Conservation (phyloP, 73 alveolate genomes). For the Effrenium voratum region DNA sequence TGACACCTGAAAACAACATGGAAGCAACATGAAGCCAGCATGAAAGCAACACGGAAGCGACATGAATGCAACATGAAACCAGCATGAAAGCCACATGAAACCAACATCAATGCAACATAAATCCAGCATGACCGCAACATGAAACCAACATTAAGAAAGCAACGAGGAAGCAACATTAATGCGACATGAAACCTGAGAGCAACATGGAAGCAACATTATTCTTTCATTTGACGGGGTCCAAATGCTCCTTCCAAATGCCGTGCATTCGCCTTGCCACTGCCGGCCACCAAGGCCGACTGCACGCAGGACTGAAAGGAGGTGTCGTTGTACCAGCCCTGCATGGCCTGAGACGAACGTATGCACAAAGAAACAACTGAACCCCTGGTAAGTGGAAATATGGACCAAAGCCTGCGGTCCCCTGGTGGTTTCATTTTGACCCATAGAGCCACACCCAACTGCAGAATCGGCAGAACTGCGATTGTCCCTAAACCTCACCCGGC, state of each 20-base stretch:
- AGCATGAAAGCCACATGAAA: neutral
- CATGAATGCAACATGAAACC: too few species aligned
- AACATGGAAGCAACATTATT: too few species aligned
- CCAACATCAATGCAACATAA: neutral
- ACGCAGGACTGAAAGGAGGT: constrained; percentile 56
- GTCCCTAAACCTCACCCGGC: too few species aligned
- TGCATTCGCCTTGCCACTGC: constrained; percentile 47
- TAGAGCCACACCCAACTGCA: too few species aligned
- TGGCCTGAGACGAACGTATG: neutral
- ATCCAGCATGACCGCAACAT: neutral
- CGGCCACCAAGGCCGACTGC: constrained; percentile 66
- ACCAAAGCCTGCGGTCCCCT: too few species aligned
- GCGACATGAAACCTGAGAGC: neutral
- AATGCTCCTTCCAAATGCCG: neutral
- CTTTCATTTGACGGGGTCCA: neutral
- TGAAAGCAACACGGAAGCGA: neutral
- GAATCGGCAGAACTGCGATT: too few species aligned
- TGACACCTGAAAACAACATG: neutral
- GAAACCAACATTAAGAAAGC: too few species aligned
- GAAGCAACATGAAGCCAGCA: neutral
- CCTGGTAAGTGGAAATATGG: neutral
- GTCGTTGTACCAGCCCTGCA: constrained; percentile 85
- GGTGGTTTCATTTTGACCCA: too few species aligned
- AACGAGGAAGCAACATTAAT: neutral
- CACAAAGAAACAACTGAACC: neutral